Evolutionary conservation across 768 basidiomycete genomes (phyloP), one percentile per base, ranked within the genome.

Genomic region (Pleurotus platypus): DNA sequence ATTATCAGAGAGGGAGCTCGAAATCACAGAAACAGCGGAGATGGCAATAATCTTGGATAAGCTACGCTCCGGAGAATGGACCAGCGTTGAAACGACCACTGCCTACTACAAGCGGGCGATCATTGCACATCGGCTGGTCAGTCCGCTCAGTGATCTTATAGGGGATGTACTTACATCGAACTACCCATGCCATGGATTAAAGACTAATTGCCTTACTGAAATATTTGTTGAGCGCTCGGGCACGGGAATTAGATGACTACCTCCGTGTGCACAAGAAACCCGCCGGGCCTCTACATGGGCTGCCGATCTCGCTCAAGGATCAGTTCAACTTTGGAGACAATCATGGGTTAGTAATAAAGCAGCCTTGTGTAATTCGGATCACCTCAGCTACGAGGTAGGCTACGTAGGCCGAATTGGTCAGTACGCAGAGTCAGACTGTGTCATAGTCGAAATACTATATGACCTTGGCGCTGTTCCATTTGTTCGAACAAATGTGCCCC

Each of bases 61-160:
- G 35, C 70, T 92, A 12, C 81, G 80, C 12, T 69, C 62, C 0
- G 77, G 76, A 2, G 67, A 72, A 46, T 90, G 84, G 85, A 77
- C 86, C 0, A 74, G 87, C 1, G 80, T 89, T 1, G 80, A 83
- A 13, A 89, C 91, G 2, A 87, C 85, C 0, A 83, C 74, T 0
- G 88, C 90, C 0, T 92, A 86, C 70, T 84, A 79, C 62, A 92
- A 92, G 69, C 75, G 90, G 43, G 92, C 92, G 0, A 79, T 89
- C 45, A 69, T 94, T 45, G 90, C 90, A 3, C 90, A 94, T 46
- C 90, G 92, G 62, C 66, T 92, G 13, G 89, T 89, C 55, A 64
- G 80, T 66, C 16, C n/a, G 11, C 38, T 55, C 30, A 35, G 9
- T 35, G 9, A 35, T 11, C 30, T 35, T 35, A n/a, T 24, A 30